Evolutionary conservation across 2,329 filamentous ascomycete genomes (phyloP).

Genomic region (Ophiostoma ips): DNA sequence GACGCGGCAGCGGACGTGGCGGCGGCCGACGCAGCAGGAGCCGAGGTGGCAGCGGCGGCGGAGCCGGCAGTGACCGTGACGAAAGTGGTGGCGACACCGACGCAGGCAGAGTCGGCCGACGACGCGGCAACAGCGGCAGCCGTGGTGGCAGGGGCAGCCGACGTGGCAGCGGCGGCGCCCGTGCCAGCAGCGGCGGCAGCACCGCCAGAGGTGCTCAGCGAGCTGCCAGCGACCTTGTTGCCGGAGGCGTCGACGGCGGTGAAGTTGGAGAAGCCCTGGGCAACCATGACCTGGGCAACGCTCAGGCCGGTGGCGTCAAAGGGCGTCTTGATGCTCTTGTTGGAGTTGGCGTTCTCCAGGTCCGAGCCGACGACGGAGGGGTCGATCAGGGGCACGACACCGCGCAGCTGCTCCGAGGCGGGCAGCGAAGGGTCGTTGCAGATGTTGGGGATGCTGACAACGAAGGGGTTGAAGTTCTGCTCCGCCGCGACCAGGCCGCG

Average conservation of each 20-base stretch:
- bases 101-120: background rate
- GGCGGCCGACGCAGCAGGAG: background rate
- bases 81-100: background rate
- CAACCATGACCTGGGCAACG: conserved; percentile 48
- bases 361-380: conserved; percentile 44
- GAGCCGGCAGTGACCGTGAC: conserved; percentile 4
- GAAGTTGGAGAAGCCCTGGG: conserved; percentile 51
- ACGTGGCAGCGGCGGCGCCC: conserved; percentile 3
- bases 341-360: conserved; percentile 46
- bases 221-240: conserved; percentile 16
- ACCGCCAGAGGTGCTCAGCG: too few relatives aligned
- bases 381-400: conserved; percentile 54
- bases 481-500: conserved; percentile 15
- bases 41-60: background rate
- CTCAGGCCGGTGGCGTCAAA: conserved; percentile 48
- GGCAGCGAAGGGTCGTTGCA: conserved; percentile 51
- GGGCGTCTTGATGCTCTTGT: conserved; percentile 34
- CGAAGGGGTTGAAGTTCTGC: conserved; percentile 33
- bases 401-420: conserved; percentile 44
- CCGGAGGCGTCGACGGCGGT: conserved; percentile 25
- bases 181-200: conserved; percentile 12
- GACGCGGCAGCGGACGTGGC: background rate
- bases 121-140: background rate
- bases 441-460: conserved; percentile 43
- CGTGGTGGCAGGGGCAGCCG: background rate